Evolutionary conservation across 371 early-diverging fungal species (phyloP).

Genomic region (Mucor lusitanicus): DNA sequence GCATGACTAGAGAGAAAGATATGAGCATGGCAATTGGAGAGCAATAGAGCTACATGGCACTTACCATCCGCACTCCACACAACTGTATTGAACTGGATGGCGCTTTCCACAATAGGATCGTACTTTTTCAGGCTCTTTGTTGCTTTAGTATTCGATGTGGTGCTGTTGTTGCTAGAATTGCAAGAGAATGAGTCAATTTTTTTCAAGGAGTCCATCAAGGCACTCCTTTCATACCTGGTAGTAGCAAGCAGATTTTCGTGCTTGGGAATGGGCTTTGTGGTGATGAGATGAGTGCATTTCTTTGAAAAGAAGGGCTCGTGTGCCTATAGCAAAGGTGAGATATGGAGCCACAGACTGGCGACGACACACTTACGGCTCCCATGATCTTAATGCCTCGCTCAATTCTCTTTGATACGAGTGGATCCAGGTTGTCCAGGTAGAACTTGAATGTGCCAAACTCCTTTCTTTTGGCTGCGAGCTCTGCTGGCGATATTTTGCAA

Average conservation of each 20-base stretch:
- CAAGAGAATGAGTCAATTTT: neutral
- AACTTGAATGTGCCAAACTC: conserved; percentile 22
- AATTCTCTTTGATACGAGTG: conserved; percentile 20
- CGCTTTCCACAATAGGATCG: conserved; percentile 13
- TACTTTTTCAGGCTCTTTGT: neutral
- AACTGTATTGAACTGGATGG: conserved; percentile 17
- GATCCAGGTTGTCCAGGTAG: conserved; percentile 40
- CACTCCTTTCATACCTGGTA: conserved; percentile 1
- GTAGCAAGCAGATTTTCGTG: conserved; percentile 18
- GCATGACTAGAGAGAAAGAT: conserved; percentile 1
- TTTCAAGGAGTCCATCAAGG: too few species aligned
- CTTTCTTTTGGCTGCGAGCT: conserved; percentile 3
- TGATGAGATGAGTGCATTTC: conserved; percentile 50
- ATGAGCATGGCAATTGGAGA: neutral
- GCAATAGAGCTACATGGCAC: neutral
- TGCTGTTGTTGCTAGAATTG: neutral
- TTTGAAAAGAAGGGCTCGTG: conserved; percentile 45
- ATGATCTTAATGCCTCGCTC: conserved; percentile 30
- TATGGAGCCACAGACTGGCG: too few species aligned
- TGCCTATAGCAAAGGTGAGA: conserved; percentile 12
- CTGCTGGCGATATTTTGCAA: neutral
- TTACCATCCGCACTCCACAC: conserved; percentile 25
- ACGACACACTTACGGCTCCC: conserved; percentile 32
- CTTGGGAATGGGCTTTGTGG: conserved; percentile 26
- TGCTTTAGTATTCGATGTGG: neutral